Evolutionary conservation across 2,329 filamentous ascomycete genomes (phyloP).

Genomic region (Stagonosporopsis rhizophila): DNA sequence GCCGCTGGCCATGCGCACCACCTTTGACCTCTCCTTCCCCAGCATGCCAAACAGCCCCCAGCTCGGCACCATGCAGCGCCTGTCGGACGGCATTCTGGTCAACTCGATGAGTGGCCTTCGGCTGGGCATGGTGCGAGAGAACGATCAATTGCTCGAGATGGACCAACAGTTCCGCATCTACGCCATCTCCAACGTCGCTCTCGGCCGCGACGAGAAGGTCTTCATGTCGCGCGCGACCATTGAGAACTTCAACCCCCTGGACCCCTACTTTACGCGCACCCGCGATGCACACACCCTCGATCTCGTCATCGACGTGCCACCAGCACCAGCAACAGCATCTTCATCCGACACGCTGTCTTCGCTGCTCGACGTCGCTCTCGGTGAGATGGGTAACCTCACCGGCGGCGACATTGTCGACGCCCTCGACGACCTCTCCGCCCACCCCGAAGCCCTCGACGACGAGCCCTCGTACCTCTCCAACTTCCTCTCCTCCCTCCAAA

Average conservation of each 20-base stretch:
- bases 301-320: slow-evolving; percentile 67
- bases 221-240: slow-evolving; percentile 76
- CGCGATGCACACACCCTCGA: slow-evolving; percentile 77
- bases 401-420: slow-evolving; percentile 30
- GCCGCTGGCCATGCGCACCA: slow-evolving; percentile 72
- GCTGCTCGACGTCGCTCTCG: slow-evolving; percentile 32
- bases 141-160: slow-evolving; percentile 48
- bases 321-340: slow-evolving; percentile 31
- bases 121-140: slow-evolving; percentile 72
- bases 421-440: slow-evolving; percentile 33
- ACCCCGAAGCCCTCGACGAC: slow-evolving; percentile 32
- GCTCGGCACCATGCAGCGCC: slow-evolving; percentile 61
- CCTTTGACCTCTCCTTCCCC: slow-evolving; percentile 74
- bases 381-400: slow-evolving; percentile 35
- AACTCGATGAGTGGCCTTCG: slow-evolving; percentile 67
- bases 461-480: slow-evolving; percentile 44
- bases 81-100: slow-evolving; percentile 65
- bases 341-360: slow-evolving; percentile 28
- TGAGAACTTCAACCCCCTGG: slow-evolving; percentile 72
- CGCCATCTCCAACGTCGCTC: slow-evolving; percentile 77
- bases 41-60: slow-evolving; percentile 59
- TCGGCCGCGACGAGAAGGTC: slow-evolving; percentile 88
- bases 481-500: slow-evolving; percentile 47
- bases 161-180: slow-evolving; percentile 72
- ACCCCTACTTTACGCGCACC: slow-evolving; percentile 83